Conservation (phyloP, 1,139 yeast genomes). For the Dujonia santamariae region DNA sequence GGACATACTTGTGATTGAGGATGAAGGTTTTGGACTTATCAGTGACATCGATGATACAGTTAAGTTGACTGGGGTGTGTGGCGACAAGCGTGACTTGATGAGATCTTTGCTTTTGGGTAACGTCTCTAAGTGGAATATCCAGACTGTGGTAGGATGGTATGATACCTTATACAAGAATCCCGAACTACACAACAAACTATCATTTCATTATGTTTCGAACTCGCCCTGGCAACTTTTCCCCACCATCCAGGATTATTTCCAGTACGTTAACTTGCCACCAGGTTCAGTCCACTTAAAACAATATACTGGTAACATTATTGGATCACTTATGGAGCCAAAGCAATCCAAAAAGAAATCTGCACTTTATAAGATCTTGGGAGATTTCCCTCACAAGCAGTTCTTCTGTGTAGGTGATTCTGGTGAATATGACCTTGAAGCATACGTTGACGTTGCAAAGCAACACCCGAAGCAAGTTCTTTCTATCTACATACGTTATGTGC, state of each 20-base stretch:
- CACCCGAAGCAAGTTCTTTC: conserved; percentile 66
- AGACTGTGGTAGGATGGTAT: conserved; percentile 75
- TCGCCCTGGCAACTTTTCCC: conserved; percentile 89
- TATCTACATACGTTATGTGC: conserved; percentile 79
- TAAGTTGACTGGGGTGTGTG: conserved; percentile 83
- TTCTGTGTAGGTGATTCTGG: conserved; percentile 93
- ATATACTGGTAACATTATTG: conserved; percentile 75
- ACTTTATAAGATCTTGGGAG: conserved; percentile 60
- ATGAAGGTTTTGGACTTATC: conserved; percentile 66
- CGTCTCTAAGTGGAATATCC: conserved; percentile 62
- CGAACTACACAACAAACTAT: conserved; percentile 31
- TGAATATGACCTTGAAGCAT: conserved; percentile 92
- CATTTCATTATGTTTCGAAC: conserved; percentile 89
- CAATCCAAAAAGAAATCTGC: conserved; percentile 73
- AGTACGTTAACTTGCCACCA: conserved; percentile 55
- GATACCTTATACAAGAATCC: conserved; percentile 29
- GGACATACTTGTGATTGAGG: conserved; percentile 40
- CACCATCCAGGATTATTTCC: conserved; percentile 58
- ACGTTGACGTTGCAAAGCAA: conserved; percentile 60
- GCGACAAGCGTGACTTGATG: conserved; percentile 80
- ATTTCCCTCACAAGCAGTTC: conserved; percentile 76
- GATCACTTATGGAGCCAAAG: conserved; percentile 83
- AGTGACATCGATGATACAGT: conserved; percentile 96
- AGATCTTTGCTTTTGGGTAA: conserved; percentile 71
- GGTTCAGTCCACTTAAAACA: conserved; percentile 85